These are phyloP conservation scores for Cadophora sp. DNA, from an alignment of 2,329 filamentous ascomycete species.

Conservation along the genomic window DNA sequence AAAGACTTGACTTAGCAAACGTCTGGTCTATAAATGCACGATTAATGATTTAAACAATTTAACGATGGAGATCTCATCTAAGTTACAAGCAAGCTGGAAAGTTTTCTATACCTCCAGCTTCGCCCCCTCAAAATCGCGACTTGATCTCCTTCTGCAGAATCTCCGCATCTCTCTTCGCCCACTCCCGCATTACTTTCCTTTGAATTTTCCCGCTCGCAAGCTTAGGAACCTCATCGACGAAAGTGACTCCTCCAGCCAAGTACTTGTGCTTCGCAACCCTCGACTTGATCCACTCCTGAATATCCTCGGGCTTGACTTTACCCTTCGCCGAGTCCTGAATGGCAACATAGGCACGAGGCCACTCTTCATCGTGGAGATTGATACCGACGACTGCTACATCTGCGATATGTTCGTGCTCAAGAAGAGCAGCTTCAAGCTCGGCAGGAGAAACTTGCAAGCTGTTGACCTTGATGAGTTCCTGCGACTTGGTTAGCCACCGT, in stretches of 20 bases:
- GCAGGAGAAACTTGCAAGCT: constrained; percentile 66
- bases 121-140: constrained; percentile 28
- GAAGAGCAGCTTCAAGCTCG: constrained; percentile 59
- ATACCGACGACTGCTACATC: constrained; percentile 64
- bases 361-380: constrained; percentile 46
- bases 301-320: constrained; percentile 51
- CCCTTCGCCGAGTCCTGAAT: constrained; percentile 46
- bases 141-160: constrained; percentile 38
- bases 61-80: no score
- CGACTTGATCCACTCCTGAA: constrained; percentile 50
- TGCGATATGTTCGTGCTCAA: constrained; percentile 58
- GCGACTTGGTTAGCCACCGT: background rate
- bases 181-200: constrained; percentile 37
- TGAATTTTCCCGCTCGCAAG: constrained; percentile 57
- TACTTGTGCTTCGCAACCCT: constrained; percentile 56
- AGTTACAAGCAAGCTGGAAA: background rate
- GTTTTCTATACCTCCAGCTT: no score
- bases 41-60: no score
- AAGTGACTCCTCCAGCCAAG: constrained; percentile 55
- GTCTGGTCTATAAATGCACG: no score
- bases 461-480: constrained; percentile 65
- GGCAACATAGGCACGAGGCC: constrained; percentile 56
- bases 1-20: no score
- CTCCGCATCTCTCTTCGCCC: constrained; percentile 55
- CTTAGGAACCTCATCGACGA: constrained; percentile 56